A percentile compares a stretch with the other conserved stretches of the same genome.
These are phyloP conservation scores for Casuarina equisetifolia DNA, from an alignment of 306 rosid genomes.

Conservation along the genomic window DNA sequence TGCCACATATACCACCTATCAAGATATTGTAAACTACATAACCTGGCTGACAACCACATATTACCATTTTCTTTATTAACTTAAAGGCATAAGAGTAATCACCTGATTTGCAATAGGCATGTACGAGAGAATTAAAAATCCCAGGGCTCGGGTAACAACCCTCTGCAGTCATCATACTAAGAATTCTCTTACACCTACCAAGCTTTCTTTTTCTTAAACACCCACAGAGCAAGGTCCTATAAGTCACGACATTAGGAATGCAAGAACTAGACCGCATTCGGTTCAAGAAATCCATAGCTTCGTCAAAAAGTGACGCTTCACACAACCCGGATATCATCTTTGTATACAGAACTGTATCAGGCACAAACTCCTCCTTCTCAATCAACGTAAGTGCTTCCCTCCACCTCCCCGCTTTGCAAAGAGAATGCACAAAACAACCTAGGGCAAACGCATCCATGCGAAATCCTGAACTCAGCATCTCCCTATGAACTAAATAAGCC, in stretches of 20 bases:
- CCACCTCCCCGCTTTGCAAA: constrained; percentile 65
- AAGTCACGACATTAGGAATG: constrained; percentile 72
- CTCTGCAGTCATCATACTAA: constrained; percentile 76
- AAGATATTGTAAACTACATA: constrained; percentile 72
- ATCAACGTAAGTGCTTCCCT: constrained; percentile 61
- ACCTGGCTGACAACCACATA: constrained; percentile 67
- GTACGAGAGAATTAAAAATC: constrained; percentile 75
- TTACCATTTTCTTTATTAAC: constrained; percentile 65
- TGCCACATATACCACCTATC: constrained; percentile 66
- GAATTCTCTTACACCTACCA: constrained; percentile 84
- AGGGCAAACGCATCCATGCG: constrained; percentile 62
- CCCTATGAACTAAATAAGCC: constrained; percentile 68
- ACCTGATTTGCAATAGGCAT: constrained; percentile 63
- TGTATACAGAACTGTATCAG: constrained; percentile 59
- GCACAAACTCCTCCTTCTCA: constrained; percentile 58
- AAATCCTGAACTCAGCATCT: constrained; percentile 67
- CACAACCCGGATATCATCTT: constrained; percentile 84
- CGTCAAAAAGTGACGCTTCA: constrained; percentile 77
- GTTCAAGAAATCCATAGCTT: constrained; percentile 65
- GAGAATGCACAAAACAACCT: constrained; percentile 57
- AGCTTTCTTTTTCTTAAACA: constrained; percentile 68
- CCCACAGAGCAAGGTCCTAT: constrained; percentile 66
- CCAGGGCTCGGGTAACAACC: constrained; percentile 77
- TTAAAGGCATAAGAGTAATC: constrained; percentile 76
- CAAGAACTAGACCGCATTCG: constrained; percentile 75